Percentiles rank a stretch among this genome's conserved stretches.
Conservation (phyloP, 768 basidiomycete species). For the Cystobasidium onofrii region DNA sequence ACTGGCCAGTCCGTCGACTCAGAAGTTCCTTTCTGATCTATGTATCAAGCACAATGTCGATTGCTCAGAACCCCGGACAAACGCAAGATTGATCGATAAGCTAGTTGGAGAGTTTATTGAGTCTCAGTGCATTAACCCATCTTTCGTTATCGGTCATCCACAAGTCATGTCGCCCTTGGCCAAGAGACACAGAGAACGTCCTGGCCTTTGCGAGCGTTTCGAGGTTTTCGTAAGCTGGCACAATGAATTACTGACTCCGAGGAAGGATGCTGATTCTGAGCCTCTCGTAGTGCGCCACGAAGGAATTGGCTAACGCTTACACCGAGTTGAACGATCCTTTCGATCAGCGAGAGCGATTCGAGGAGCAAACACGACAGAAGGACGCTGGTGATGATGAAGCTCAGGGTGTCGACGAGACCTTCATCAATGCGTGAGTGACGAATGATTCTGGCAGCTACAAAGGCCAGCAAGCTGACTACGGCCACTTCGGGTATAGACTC, state of each 20-base stretch:
- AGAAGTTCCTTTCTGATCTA: slow-evolving; percentile 75
- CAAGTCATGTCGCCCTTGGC: slow-evolving; percentile 99
- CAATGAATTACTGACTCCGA: slow-evolving; percentile 65
- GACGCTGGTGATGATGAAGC: slow-evolving; percentile 96
- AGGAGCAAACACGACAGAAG: slow-evolving; percentile 87
- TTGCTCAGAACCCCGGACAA: slow-evolving; percentile 90
- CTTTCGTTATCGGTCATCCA: slow-evolving; percentile 98
- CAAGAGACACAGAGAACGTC: slow-evolving; percentile 94
- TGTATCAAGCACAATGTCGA: slow-evolving; percentile 91
- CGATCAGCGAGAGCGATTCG: slow-evolving; percentile 88
- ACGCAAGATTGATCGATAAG: slow-evolving; percentile 92
- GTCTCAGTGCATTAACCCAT: slow-evolving; percentile 86
- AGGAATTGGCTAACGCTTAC: slow-evolving; percentile 64
- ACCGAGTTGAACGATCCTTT: slow-evolving; percentile 99
- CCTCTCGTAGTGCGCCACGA: neutral
- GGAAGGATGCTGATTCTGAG: neutral
- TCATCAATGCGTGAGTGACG: slow-evolving; percentile 75
- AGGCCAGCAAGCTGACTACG: neutral
- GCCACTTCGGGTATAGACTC: slow-evolving; percentile 61
- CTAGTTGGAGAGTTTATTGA: slow-evolving; percentile 98
- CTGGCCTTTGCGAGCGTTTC: slow-evolving; percentile 96
- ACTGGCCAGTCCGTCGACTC: slow-evolving; percentile 76
- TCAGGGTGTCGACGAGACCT: slow-evolving; percentile 92
- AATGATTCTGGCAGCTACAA: no score
- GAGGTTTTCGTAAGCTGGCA: slow-evolving; percentile 98